Evolutionary conservation across 768 basidiomycete species (phyloP).

Genomic region (Phlegmacium glaucopus): DNA sequence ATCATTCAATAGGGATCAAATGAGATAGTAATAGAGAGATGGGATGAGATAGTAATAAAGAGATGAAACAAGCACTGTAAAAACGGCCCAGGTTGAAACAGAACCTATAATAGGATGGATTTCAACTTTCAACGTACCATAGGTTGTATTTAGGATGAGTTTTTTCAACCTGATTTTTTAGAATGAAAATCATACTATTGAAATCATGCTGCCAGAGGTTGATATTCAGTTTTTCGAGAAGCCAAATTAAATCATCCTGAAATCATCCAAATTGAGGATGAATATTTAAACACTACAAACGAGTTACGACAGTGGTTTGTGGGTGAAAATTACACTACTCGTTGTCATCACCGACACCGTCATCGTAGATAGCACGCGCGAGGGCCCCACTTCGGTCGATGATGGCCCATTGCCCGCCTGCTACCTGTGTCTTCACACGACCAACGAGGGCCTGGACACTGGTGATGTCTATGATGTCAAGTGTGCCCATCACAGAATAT

Average conservation of each 20-base stretch:
- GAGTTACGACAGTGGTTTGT: not conserved
- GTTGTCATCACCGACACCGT: not conserved
- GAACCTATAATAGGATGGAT: constrained; percentile 1
- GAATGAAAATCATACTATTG: too few relatives aligned
- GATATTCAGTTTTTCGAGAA: not conserved
- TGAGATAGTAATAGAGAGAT: too few relatives aligned
- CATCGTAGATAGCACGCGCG: not conserved
- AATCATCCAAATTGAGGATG: not conserved
- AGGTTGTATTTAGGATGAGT: constrained; percentile 3
- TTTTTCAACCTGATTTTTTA: not conserved
- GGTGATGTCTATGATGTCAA: constrained; percentile 21
- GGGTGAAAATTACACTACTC: not conserved
- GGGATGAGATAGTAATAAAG: too few relatives aligned
- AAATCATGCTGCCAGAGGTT: not conserved
- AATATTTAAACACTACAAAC: not conserved
- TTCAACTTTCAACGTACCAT: constrained; percentile 1
- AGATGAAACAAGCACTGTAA: too few relatives aligned
- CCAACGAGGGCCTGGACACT: constrained; percentile 22
- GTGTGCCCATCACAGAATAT: constrained; percentile 9
- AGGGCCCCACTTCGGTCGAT: constrained; percentile 20
- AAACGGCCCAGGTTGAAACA: not conserved
- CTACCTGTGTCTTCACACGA: constrained; percentile 3
- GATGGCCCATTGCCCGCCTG: constrained; percentile 15
- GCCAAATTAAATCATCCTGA: not conserved
- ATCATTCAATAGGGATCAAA: too few relatives aligned